Evolutionary conservation across 2,329 filamentous ascomycete genomes (phyloP).

Genomic region (Spiromastix sp.): DNA sequence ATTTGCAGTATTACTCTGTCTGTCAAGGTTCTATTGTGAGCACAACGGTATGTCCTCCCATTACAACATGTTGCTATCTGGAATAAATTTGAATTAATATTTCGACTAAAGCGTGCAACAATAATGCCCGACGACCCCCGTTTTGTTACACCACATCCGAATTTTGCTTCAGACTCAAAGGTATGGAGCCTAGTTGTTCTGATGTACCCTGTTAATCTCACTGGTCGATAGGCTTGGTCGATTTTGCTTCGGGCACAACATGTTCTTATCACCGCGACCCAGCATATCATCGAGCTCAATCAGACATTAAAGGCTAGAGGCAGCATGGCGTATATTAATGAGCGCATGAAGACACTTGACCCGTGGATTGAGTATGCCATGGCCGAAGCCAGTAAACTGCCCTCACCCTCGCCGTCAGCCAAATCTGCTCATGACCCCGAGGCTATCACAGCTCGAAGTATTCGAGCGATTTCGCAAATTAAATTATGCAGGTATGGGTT

Average conservation of each 20-base stretch:
- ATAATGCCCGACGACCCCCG: slow-evolving; percentile 34
- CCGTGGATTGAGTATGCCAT: slow-evolving; percentile 28
- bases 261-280: slow-evolving; percentile 31
- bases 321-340: slow-evolving; percentile 28
- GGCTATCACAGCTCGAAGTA: slow-evolving; percentile 27
- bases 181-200: slow-evolving; percentile 16
- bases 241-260: slow-evolving; percentile 34
- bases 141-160: slow-evolving; percentile 33
- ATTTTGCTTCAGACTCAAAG: slow-evolving; percentile 30
- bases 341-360: slow-evolving; percentile 33
- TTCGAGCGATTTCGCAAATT: slow-evolving; percentile 32
- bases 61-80: neutral
- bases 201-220: neutral
- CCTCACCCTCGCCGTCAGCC: slow-evolving; percentile 16
- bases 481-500: slow-evolving; percentile 33
- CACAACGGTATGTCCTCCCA: slow-evolving; percentile 25
- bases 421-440: slow-evolving; percentile 22
- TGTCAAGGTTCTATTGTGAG: slow-evolving; percentile 36
- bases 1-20: slow-evolving; percentile 31
- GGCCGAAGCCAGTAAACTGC: slow-evolving; percentile 20
- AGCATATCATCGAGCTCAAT: slow-evolving; percentile 32
- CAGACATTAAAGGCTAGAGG: slow-evolving; percentile 26
- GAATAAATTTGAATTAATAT: slow-evolving; percentile 5
- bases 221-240: slow-evolving; percentile 28
- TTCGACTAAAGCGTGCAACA: slow-evolving; percentile 24